Conservation (phyloP, 768 basidiomycete genomes). For the Rhizopogon vulgaris region DNA sequence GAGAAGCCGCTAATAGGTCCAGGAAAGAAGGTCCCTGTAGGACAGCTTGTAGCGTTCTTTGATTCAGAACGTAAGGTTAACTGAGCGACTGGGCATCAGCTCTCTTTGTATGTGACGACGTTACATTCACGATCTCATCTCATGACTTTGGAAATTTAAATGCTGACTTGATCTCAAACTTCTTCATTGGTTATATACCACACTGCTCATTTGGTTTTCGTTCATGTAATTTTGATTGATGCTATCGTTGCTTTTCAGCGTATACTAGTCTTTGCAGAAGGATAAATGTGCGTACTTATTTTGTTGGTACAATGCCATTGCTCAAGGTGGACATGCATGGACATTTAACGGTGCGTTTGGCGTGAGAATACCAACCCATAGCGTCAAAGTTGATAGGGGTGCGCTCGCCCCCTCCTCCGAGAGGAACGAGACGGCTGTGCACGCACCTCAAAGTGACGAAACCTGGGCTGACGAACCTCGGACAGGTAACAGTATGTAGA, state of each 20-base stretch:
- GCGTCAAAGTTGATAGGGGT: too few relatives aligned
- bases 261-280: too few relatives aligned
- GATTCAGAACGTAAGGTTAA: slow-evolving; percentile 32
- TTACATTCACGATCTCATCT: background rate
- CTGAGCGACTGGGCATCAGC: background rate
- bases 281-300: background rate
- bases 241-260: slow-evolving; percentile 1
- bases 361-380: too few relatives aligned
- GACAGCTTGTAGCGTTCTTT: slow-evolving; percentile 81
- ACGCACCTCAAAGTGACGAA: too few relatives aligned
- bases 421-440: too few relatives aligned
- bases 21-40: slow-evolving; percentile 64
- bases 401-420: too few relatives aligned
- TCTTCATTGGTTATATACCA: background rate
- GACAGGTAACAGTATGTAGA: too few relatives aligned
- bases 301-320: background rate
- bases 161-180: slow-evolving; percentile 2
- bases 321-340: too few relatives aligned
- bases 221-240: slow-evolving; percentile 3
- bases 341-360: too few relatives aligned
- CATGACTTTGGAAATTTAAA: background rate
- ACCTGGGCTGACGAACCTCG: too few relatives aligned
- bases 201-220: background rate
- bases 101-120: background rate
- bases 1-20: slow-evolving; percentile 30